Evolutionary conservation across 805 yeast species (phyloP), one percentile per base, ranked within the genome.

Genomic region (Candida berthetii): DNA sequence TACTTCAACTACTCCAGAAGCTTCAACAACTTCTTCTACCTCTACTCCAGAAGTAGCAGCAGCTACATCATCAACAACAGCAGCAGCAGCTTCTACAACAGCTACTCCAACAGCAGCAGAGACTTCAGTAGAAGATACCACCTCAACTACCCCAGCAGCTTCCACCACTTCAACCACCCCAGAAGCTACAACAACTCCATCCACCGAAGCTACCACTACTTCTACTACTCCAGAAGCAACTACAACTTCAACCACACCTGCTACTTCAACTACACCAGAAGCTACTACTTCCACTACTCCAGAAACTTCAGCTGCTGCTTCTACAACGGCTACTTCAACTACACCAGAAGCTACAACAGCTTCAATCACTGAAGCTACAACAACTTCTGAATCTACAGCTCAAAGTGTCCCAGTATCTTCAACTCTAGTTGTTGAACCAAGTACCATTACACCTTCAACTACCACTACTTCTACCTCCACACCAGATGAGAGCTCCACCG

Each of bases 91-190:
- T n/a, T 15, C 40, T 27, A 35, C 42, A 20, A 42, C 32, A 32
- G 9, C 41, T 3, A 36, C 44, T 15, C 42, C 25, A 17, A 37
- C 42, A 11, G 25, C 44, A n/a, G 35, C 45, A 5, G 41, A 28
- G 15, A 15, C 38, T 15, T 37, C 37, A 14, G 35, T 42, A 9
- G 41, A 32, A 14, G n/a, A n/a, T n/a, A n/a, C n/a, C n/a, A 13
- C 35, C 17, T 35, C 33, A 17, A 14, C 36, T 18, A 18, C 28
- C 7, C 39, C 20, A 24, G 37, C 14, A 24, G n/a, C 14, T 24
- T 28, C 36, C 18, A 31, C 17, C 14, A 19, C 38, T 20, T 17
- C 46, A 18, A 33, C 37, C 11, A 19, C 35, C 18, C 24, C 7
- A 7, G 18, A 36, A 9, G 19, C 31, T 10, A 28, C 35, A 3